These are phyloP conservation scores for Soucietia sequanensis DNA, from an alignment of 805 yeast species.

Conservation along the genomic window DNA sequence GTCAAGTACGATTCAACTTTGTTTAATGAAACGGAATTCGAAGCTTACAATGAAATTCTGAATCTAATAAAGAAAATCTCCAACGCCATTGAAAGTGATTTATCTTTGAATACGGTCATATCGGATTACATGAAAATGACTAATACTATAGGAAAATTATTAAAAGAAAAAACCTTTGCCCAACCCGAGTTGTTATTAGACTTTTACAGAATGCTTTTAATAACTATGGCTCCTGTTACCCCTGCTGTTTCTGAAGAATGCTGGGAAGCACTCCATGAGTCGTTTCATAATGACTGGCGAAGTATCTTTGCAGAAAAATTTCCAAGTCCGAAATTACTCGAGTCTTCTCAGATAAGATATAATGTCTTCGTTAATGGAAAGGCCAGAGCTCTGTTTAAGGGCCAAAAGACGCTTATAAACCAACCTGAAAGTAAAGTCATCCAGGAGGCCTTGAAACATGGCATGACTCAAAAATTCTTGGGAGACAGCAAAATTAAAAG, in stretches of 20 bases:
- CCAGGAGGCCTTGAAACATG: slow-evolving; percentile 28
- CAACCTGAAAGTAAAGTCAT: slow-evolving; percentile 35
- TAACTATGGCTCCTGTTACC: slow-evolving; percentile 73
- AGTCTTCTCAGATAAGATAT: slow-evolving; percentile 40
- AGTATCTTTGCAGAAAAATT: slow-evolving; percentile 60
- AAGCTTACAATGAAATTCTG: slow-evolving; percentile 59
- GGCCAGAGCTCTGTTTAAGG: slow-evolving; percentile 48
- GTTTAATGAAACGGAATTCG: slow-evolving; percentile 46
- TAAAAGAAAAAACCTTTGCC: slow-evolving; percentile 32
- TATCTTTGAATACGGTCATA: slow-evolving; percentile 78
- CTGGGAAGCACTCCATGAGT: slow-evolving; percentile 52
- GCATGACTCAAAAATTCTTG: slow-evolving; percentile 43
- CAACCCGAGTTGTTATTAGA: slow-evolving; percentile 44
- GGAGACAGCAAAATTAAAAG: slow-evolving; percentile 44
- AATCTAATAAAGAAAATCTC: slow-evolving; percentile 48
- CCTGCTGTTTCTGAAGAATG: slow-evolving; percentile 85
- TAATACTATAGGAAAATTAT: slow-evolving; percentile 40
- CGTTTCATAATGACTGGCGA: slow-evolving; percentile 29
- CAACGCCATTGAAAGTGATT: slow-evolving; percentile 54
- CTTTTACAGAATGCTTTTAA: slow-evolving; percentile 52
- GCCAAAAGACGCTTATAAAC: slow-evolving; percentile 31
- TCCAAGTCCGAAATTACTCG: slow-evolving; percentile 55
- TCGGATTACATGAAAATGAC: slow-evolving; percentile 90
- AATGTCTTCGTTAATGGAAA: slow-evolving; percentile 76
- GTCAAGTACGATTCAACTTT: slow-evolving; percentile 18